A percentile compares a stretch with the other conserved stretches of the same genome.
Evolutionary conservation across 1,139 yeast species (phyloP).

Genomic region (Diutina rugosa): DNA sequence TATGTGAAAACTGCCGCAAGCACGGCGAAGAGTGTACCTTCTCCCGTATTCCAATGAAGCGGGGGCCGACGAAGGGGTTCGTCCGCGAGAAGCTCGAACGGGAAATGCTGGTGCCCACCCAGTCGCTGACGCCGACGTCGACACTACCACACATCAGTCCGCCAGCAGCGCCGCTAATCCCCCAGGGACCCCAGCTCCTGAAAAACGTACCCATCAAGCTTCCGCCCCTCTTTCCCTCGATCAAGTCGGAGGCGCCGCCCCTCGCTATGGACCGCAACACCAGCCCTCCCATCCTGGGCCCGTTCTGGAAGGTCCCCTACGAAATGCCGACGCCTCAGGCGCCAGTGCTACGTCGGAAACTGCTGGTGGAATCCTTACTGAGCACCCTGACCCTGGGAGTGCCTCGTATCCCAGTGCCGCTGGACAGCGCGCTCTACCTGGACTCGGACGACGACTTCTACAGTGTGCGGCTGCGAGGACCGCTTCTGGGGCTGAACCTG

Average conservation of each 20-base stretch:
- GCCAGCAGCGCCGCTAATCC: neutral
- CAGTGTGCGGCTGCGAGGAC: constrained; percentile 11
- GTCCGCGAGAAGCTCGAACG: constrained; percentile 16
- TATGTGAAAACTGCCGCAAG: constrained; percentile 46
- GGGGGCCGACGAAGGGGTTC: constrained; percentile 72
- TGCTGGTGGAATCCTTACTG: constrained; percentile 17
- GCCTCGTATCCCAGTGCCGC: constrained; percentile 18
- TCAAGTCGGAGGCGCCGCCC: neutral
- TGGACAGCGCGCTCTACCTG: constrained; percentile 17
- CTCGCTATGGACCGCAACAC: constrained; percentile 7
- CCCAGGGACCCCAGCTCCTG: neutral
- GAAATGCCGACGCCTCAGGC: constrained; percentile 25
- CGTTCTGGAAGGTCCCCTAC: constrained; percentile 40
- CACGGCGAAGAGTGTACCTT: constrained; percentile 46
- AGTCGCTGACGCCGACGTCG: neutral
- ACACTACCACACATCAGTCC: neutral
- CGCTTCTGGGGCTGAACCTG: constrained; percentile 17
- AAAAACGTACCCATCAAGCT: constrained; percentile 11
- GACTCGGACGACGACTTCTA: constrained; percentile 26
- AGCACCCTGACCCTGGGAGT: constrained; percentile 19
- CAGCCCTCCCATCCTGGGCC: constrained; percentile 30
- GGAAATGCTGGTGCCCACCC: neutral
- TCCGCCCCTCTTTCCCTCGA: constrained; percentile 12
- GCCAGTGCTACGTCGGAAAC: constrained; percentile 8
- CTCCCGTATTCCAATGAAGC: constrained; percentile 55